A percentile compares a stretch with the other conserved stretches of the same genome.
Evolutionary conservation across 1,139 yeast genomes (phyloP).

Genomic region (Blastobotrys capitulatus): DNA sequence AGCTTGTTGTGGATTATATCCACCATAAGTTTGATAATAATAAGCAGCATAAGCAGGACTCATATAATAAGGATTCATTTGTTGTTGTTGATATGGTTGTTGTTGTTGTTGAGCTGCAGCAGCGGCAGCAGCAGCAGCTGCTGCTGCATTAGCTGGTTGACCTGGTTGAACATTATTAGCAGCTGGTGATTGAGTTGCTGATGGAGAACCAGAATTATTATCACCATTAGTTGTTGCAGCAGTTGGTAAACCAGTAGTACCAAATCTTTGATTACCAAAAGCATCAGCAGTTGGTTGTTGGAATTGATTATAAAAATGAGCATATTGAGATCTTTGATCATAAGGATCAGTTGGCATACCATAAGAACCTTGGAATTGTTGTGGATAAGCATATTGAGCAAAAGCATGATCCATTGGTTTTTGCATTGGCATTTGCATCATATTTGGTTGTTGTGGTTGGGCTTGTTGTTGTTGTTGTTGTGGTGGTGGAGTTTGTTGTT

Average conservation of each 20-base stretch:
- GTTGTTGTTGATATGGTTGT: conserved; percentile 16
- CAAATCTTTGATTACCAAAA: conserved; percentile 9
- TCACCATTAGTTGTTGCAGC: not conserved
- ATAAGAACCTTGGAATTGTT: conserved; percentile 19
- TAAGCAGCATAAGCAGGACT: conserved; percentile 30
- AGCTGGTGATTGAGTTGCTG: conserved; percentile 23
- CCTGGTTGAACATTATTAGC: conserved; percentile 19
- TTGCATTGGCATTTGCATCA: conserved; percentile 16
- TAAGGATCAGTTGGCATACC: conserved; percentile 18
- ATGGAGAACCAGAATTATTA: conserved; percentile 17
- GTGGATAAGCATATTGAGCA: conserved; percentile 26
- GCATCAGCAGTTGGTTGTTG: conserved; percentile 13
- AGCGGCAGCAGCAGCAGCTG: conserved; percentile 14
- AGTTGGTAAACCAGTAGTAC: not conserved
- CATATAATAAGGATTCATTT: conserved; percentile 27
- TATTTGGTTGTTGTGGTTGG: conserved; percentile 11
- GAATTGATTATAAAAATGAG: conserved; percentile 18
- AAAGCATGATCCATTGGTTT: conserved; percentile 19
- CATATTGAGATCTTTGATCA: conserved; percentile 16
- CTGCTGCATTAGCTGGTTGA: not conserved
- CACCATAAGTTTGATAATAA: conserved; percentile 29
- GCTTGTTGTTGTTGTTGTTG: conserved; percentile 14
- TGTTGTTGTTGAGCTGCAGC: conserved; percentile 13
- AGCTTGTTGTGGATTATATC: conserved; percentile 26
- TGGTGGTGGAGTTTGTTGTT: conserved; percentile 17